A percentile compares a stretch with the other conserved stretches of the same genome.
Conservation (phyloP, 768 basidiomycete genomes). For the Glaciozyma antarctica region DNA sequence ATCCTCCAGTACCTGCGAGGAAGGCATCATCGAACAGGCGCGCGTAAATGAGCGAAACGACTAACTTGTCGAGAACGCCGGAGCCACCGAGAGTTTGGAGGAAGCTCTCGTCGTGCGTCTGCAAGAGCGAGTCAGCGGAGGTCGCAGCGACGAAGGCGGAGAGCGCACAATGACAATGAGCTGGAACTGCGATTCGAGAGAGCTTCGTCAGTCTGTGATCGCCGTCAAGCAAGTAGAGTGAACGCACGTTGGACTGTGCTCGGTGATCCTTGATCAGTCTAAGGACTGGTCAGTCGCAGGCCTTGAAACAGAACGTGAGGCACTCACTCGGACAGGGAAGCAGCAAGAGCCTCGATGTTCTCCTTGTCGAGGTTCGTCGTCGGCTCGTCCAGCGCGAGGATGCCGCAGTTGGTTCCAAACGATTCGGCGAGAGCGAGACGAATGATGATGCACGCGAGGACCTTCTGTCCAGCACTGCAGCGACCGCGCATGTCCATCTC, state of each 20-base stretch:
- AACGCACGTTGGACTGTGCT: constrained; percentile 55
- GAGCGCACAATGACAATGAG: constrained; percentile 61
- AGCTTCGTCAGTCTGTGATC: no score
- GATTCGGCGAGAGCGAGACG: constrained; percentile 93
- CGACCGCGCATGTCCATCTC: constrained; percentile 99
- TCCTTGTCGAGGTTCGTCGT: constrained; percentile 94
- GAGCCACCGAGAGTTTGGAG: constrained; percentile 77
- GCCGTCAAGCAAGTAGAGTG: constrained; percentile 37
- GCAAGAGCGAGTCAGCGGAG: constrained; percentile 19
- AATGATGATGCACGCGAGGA: constrained; percentile 95
- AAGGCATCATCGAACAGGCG: no score
- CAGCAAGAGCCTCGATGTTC: constrained; percentile 88
- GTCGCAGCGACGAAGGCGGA: no score
- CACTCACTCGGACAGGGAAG: constrained; percentile 79
- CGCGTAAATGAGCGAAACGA: no score
- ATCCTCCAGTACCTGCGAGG: constrained; percentile 24
- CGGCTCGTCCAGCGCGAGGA: constrained; percentile 93
- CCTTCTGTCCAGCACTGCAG: constrained; percentile 97
- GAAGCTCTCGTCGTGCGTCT: constrained; percentile 91
- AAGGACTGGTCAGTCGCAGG: neutral
- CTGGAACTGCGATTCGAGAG: constrained; percentile 49
- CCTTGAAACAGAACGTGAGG: neutral
- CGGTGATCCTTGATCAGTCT: constrained; percentile 93
- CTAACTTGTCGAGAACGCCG: constrained; percentile 86
- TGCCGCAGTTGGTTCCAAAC: constrained; percentile 95